Base-by-base conservation (phyloP, 306 rosid species). In the Cicer yamashitae region DNA sequence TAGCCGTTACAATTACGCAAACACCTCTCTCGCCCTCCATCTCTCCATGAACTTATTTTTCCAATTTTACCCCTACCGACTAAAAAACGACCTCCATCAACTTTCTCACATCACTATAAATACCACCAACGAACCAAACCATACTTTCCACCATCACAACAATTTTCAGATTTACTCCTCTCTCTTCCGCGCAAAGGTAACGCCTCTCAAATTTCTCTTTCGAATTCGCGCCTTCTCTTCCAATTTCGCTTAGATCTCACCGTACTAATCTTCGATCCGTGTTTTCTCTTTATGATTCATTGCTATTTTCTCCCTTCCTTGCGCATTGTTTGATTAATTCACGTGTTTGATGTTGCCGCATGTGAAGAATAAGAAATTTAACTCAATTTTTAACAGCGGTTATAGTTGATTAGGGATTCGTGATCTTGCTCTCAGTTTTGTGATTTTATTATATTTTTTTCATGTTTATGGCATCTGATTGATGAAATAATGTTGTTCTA, bases 1-100 rank as follows among this genome's bases (percentile, higher is more conserved):
- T 78, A 71, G 66, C 82, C 82, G 82, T 79, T 79, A 79, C 73
- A 14, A 22, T 51, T 30, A 79, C 82, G 82, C 82, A 79, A 79
- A 25, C 57, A 71, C 10, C 72, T 39, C 57, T 0, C 12, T 39
- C 47, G 0, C 65, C 53, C 46, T 39, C 17, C 48, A n/a, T 70
- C 43, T 34, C 45, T 14, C 62, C 73, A n/a, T 25, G 18, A 58
- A 43, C 14, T 7, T 41, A 38, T 7, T 14, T 71, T 79, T 71
- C 67, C 78, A 38, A 52, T 71, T 71, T 71, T 79, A 45, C 72
- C 82, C 82, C 78, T 63, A 79, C 78, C 78, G 73, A 71, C 82
- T 71, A 79, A 22, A 10, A 48, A 61, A 78, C 71, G 57, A 78
- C 44, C 39, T 60, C 8, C 50, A 10, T 69, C 74, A 59, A 43